These are phyloP conservation scores for Mycena epipterygia DNA, from an alignment of 768 basidiomycete species.

Conservation along the genomic window DNA sequence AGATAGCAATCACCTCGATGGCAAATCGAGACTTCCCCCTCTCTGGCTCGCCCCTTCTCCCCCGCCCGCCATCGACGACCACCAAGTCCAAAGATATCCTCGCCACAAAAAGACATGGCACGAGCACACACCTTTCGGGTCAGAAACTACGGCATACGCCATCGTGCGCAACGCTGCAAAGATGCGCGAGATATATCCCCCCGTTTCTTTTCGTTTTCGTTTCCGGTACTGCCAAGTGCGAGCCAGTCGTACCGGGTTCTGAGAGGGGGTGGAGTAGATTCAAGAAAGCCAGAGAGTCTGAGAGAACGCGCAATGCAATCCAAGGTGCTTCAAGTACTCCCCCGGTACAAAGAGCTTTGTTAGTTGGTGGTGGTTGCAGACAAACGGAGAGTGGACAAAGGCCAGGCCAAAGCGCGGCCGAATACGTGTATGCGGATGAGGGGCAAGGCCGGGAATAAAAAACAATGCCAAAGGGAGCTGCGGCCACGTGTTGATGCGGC, in stretches of 20 bases:
- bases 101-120: neutral
- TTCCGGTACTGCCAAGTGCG: neutral
- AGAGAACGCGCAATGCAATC: neutral
- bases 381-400: too few relatives aligned
- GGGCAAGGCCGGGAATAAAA: too few relatives aligned
- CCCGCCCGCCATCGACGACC: neutral
- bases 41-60: too few relatives aligned
- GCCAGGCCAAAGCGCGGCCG: neutral
- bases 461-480: too few relatives aligned
- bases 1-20: too few relatives aligned
- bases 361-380: neutral
- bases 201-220: neutral
- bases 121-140: constrained; percentile 43
- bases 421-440: neutral
- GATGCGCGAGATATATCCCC: neutral
- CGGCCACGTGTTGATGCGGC: neutral
- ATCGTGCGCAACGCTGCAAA: constrained; percentile 24
- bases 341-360: neutral
- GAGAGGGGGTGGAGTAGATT: too few relatives aligned
- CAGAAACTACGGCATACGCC: constrained; percentile 47
- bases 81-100: neutral
- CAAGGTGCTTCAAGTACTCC: neutral
- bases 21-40: too few relatives aligned
- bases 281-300: neutral
- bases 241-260: constrained; percentile 20